Percentiles rank a stretch among this genome's conserved stretches.
Conservation (phyloP, 345 rosid genomes). For the Murraya koenigii region DNA sequence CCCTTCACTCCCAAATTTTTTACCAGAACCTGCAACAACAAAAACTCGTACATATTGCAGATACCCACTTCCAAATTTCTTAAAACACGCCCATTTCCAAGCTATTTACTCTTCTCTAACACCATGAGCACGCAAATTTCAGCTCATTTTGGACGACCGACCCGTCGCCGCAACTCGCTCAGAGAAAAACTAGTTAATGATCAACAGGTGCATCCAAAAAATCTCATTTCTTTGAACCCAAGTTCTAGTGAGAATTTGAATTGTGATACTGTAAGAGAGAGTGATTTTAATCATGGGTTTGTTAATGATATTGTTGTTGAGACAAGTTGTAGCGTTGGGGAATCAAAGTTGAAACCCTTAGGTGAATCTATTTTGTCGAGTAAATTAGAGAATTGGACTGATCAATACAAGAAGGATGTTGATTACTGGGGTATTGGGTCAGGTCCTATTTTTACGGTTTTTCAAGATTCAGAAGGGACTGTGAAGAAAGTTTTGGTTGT, state of each 20-base stretch:
- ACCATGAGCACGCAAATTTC: constrained; percentile 33
- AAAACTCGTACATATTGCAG: constrained; percentile 16
- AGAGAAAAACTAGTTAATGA: constrained; percentile 59
- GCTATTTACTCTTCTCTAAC: constrained; percentile 13
- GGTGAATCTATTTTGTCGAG: constrained; percentile 48
- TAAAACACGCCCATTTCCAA: constrained; percentile 17
- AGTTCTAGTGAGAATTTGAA: constrained; percentile 14
- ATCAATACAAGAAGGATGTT: constrained; percentile 54
- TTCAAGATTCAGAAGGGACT: constrained; percentile 52
- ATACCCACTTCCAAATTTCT: constrained; percentile 28
- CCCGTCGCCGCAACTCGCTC: constrained; percentile 62
- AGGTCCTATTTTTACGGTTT: constrained; percentile 57
- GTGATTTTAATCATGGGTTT: constrained; percentile 10
- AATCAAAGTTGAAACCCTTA: constrained; percentile 25
- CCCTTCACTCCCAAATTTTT: constrained; percentile 33
- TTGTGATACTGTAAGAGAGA: constrained; percentile 17
- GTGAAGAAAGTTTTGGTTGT: constrained; percentile 54
- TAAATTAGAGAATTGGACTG: constrained; percentile 68
- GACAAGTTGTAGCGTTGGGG: constrained; percentile 18
- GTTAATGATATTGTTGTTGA: constrained; percentile 18
- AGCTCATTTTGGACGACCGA: constrained; percentile 52
- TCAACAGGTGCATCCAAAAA: constrained; percentile 48
- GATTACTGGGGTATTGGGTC: constrained; percentile 79
- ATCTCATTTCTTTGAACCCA: constrained; percentile 24
- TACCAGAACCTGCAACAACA: constrained; percentile 20